Base-by-base conservation (phyloP, 345 rosid species). In the Erodium maritimum region DNA sequence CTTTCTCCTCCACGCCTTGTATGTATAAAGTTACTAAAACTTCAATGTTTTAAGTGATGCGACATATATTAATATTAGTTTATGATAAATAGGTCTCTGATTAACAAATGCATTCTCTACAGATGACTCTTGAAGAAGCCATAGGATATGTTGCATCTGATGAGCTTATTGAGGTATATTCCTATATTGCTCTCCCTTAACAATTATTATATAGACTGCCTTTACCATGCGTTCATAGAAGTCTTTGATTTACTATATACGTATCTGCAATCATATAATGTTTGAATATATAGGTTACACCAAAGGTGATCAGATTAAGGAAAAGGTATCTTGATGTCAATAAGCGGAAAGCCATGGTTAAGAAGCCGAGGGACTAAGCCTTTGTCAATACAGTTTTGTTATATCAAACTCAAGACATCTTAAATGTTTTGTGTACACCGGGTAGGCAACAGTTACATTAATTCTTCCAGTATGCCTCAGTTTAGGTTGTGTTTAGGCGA, bases 81-180 rank as follows among this genome's bases (percentile, higher is more conserved):
- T 19, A 19, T 53, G 23, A 23, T 20, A 19, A 21, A 53, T 37
- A 55, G 24, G n/a, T 23, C 18, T n/a, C 46, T 52, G 55, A 52
- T 37, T 66, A 56, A 65, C 62, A 37, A 0, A 29, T 45, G 29
- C 66, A 45, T 25, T 34, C 5, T 29, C 37, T 67, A 67, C 86
- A 93, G 99, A 75, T 93, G 86, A 93, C 89, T 34, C 91, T 89
- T 22, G 99, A 93, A 80, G 97, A 93, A 76, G 97, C 95, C 62
- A 87, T 89, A 29, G 97, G 99, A 22, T 93, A 93, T 66, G 97
- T 93, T 23, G 99, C 90, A 45, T 75, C 95, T n/a, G 99, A 89
- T 75, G 99, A 89, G 73, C 94, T 89, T 65, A 93, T 93, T 55
- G 99, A 93, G 88, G 99, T 85, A 74, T 60, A 60, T 67, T 58